Evolutionary conservation across 768 basidiomycete species (phyloP).

Genomic region (Scleroderma bovista): DNA sequence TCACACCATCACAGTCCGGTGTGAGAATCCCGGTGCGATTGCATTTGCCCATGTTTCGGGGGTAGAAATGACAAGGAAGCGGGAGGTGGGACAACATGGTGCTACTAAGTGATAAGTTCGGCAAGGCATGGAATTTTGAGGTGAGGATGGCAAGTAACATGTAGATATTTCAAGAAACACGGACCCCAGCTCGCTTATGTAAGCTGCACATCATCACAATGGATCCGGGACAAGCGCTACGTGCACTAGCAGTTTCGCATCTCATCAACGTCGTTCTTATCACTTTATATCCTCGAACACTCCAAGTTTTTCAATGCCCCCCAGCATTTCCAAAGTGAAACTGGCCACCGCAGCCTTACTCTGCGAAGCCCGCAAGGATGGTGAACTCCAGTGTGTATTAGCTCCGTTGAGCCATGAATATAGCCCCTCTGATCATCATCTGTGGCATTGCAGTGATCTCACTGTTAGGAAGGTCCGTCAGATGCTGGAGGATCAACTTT

Average conservation of each 20-base stretch:
- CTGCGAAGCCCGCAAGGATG: conserved; percentile 16
- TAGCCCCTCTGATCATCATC: neutral
- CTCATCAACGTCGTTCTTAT: too few relatives aligned
- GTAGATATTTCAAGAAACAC: too few relatives aligned
- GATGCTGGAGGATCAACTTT: conserved; percentile 42
- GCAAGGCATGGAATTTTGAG: too few relatives aligned
- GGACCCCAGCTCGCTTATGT: too few relatives aligned
- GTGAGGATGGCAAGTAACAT: too few relatives aligned
- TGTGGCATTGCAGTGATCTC: conserved; percentile 14
- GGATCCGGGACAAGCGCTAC: too few relatives aligned
- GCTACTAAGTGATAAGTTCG: too few relatives aligned
- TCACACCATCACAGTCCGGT: conserved; percentile 39
- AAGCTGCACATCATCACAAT: too few relatives aligned
- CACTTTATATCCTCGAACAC: neutral
- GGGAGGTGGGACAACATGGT: neutral
- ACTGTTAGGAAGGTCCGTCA: conserved; percentile 49
- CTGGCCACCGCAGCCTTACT: conserved; percentile 17
- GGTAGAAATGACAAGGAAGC: conserved; percentile 47
- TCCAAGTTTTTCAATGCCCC: conserved; percentile 6
- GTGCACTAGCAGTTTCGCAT: too few relatives aligned
- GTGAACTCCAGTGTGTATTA: conserved; percentile 13
- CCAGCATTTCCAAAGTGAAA: conserved; percentile 12
- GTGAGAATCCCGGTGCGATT: conserved; percentile 64
- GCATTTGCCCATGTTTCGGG: conserved; percentile 54
- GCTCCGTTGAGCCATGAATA: neutral